Evolutionary conservation across 2,329 filamentous ascomycete species (phyloP), one percentile per base, ranked within the genome.

Genomic region (Tolypocladium tundrense): DNA sequence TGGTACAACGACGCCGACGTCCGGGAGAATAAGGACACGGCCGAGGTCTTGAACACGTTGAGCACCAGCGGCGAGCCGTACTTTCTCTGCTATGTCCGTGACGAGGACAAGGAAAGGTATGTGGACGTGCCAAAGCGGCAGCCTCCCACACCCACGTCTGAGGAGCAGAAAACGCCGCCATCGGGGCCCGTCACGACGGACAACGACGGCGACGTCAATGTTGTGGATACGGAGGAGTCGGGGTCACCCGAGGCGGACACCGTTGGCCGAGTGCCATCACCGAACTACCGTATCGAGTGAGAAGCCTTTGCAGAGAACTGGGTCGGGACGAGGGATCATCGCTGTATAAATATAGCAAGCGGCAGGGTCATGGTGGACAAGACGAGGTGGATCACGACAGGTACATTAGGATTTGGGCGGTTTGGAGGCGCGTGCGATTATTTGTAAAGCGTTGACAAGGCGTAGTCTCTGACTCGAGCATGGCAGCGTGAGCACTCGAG

Each of bases 1-100:
- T 91, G 90, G 67, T 99, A 97, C 78, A 99, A 99, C 69, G 94
- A 99, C 67, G 87, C 88, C 57, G 81, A 80, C 19, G 91, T 99
- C 31, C 86, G 83, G 3, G 84, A 89, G 62, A 77, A 81, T 59
- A 81, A 85, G 33, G 81, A 89, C 65, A 78, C 82, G 9, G 77
- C 79, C 19, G 82, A 87, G 54, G 89, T 96, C 45, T 86, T 94
- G 62, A 78, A 82, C 31, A 79, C 83, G 60, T 79, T 89, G 54
- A 85, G 83, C 60, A 81, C 76, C 13, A 86, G 74, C 72, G 89
- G 90, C 5, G 92, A 91, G 54, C 90, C 91, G 2, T 91, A 91
- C 68, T 91, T 88, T 68, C 80, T 94, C 27, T 90, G 91, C 48
- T 95, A 95, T 66, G 86, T 95, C n/a, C 80, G 82, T 50, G 88